These are phyloP conservation scores for Amanita fuliginea DNA, from an alignment of 768 basidiomycete genomes.

Conservation along the genomic window DNA sequence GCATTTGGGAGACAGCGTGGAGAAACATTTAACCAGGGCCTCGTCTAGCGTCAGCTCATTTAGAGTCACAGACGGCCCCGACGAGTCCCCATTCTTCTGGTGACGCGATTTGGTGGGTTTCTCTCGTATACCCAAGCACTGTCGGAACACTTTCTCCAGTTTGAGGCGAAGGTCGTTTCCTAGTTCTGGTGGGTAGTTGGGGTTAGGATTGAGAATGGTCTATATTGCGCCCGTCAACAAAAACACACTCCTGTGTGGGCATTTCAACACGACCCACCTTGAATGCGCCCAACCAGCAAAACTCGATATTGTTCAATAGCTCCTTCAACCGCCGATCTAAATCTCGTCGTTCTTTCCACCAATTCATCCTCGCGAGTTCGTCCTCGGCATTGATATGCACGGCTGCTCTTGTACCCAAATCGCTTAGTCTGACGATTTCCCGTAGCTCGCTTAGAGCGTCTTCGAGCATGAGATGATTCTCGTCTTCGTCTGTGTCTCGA, in stretches of 20 bases:
- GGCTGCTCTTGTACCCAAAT: constrained; percentile 66
- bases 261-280: constrained; percentile 46
- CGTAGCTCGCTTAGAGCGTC: constrained; percentile 62
- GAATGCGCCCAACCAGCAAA: constrained; percentile 95
- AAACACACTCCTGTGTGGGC: background rate
- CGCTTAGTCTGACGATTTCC: constrained; percentile 72
- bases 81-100: constrained; percentile 22
- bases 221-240: constrained; percentile 13
- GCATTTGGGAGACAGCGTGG: constrained; percentile 70
- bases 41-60: constrained; percentile 55
- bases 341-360: constrained; percentile 78
- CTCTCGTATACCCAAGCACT: constrained; percentile 47
- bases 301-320: constrained; percentile 79
- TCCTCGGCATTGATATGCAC: constrained; percentile 60
- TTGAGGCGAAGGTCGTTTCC: constrained; percentile 50
- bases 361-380: constrained; percentile 49
- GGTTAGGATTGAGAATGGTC: constrained; percentile 52
- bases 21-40: constrained; percentile 75
- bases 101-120: constrained; percentile 38
- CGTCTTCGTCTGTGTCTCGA: constrained; percentile 61
- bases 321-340: constrained; percentile 71
- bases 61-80: constrained; percentile 21
- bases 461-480: constrained; percentile 62
- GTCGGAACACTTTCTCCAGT: constrained; percentile 69
- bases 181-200: constrained; percentile 28